Base-by-base conservation (phyloP, 345 rosid genomes). In the Populus nigra region DNA sequence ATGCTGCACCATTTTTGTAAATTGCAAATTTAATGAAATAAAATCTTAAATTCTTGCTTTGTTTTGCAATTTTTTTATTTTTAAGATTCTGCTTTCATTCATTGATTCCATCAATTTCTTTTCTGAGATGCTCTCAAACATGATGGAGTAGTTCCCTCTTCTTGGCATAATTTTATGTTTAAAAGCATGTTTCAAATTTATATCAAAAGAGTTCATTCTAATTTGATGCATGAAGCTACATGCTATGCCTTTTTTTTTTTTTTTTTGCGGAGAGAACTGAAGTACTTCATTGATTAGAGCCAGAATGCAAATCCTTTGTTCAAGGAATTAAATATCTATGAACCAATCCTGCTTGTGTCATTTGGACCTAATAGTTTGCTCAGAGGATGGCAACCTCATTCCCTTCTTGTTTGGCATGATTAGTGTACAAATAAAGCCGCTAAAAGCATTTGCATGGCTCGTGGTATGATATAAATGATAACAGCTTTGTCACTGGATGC, bases 1-100 rank as follows among this genome's bases (percentile, higher is more conserved):
- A 81, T 17, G 59, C 23, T 43, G 76, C 66, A 73, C 68, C 77
- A 47, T 76, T 39, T 67, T 57, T 81, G 80, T 81, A 76, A 72
- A 81, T 76, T 49, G 45, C 27, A 75, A 81, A 81, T 38, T 57
- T 8, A 67, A 76, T 73, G 23, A 73, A 72, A 76, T 76, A 66
- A 68, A 81, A 49, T 43, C 67, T 57, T n/a, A 80, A 49, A 49
- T 72, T 73, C 27, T 8, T 17, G 69, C 59, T 10, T 78, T 49
- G 11, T 65, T 66, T 72, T 29, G 39, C 29, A 20, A 22, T 8
- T 68, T 50, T 65, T 72, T 27, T 11, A 20, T 53, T 35, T 45
- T 47, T n/a, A 62, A 49, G 81, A 47, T 78, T 67, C n/a, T 5
- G 39, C 25, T 65, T 7, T 15, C 81, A 53, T 65, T 72, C 22